These are phyloP conservation scores for Pogostemon cablin DNA, from an alignment of 257 asterid species.

Conservation along the genomic window DNA sequence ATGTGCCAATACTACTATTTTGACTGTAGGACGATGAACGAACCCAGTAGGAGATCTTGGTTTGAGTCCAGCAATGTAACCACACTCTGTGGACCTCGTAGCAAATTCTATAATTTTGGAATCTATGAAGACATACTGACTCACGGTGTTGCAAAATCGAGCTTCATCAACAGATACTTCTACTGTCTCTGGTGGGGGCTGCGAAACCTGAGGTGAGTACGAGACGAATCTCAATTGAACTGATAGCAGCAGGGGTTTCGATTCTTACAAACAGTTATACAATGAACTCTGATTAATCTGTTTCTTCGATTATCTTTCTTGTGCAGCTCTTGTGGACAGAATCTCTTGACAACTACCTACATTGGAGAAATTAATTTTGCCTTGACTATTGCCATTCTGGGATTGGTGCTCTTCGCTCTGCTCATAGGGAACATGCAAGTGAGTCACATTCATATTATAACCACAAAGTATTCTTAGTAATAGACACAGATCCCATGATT, in stretches of 20 bases:
- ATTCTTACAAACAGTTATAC: no score
- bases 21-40: constrained; percentile 43
- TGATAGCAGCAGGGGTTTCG: no score
- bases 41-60: constrained; percentile 44
- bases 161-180: constrained; percentile 46
- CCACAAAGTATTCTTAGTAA: no score
- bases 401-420: constrained; percentile 67
- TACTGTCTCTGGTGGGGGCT: constrained; percentile 85
- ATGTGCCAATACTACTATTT: constrained; percentile 54
- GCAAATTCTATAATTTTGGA: constrained; percentile 51
- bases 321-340: constrained; percentile 75
- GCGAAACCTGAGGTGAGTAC: constrained; percentile 53
- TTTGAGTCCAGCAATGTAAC: constrained; percentile 58
- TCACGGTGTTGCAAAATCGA: constrained; percentile 40
- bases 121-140: constrained; percentile 54
- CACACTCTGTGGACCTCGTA: constrained; percentile 41
- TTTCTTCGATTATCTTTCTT: background rate
- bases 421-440: constrained; percentile 86
- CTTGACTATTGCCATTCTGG: constrained; percentile 60
- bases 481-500: no score
- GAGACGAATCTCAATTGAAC: background rate
- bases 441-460: constrained; percentile 26
- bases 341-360: constrained; percentile 56
- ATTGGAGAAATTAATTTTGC: constrained; percentile 67
- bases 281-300: no score